Evolutionary conservation across 2,329 filamentous ascomycete genomes (phyloP), one percentile per base, ranked within the genome.

Genomic region (Arachnomyces sp.): DNA sequence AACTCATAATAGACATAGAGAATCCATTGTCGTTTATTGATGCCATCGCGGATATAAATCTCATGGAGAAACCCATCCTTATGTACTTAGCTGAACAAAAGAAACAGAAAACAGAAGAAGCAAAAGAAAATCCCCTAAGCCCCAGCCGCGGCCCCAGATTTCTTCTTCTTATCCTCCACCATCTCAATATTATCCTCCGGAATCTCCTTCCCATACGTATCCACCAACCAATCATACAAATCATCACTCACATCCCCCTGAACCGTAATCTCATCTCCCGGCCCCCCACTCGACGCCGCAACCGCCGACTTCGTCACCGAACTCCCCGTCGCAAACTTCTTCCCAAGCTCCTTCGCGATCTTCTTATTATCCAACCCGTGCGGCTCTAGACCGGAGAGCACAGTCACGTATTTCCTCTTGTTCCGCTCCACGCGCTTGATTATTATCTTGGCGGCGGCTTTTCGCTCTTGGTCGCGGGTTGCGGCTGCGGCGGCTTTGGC

Each of bases 341-440:
- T 98, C 47, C 92, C 92, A 52, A 96, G 81, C 57, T 96, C 92
- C 72, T 96, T 96, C 43, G 89, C 82, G 6, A 94, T 73, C 70
- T 95, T 96, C 67, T 98, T 98, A 56, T 95, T 74, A 42, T 96
- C 90, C 31, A 96, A 65, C 0, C 87, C 87, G 57, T 95, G 94
- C 0, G 82, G 80, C 63, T 98, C 92, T 14, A 98, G 72, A 0
- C 92, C 92, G 5, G 79, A 79, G n/a, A 98, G 81, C 12, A 89
- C 82, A 1, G 92, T 98, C 40, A 98, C 89, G 60, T 81, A 93
- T 70, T 98, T 98, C 58, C 92, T 80, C 75, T 98, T 98, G 67
- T 94, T 96, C 48, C 92, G 81, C 73, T 96, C 92, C 54, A 98
- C 92, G 17, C 92, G 85, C 76, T 95, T 95, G 68, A 98, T 94